Conservation (phyloP, 1,139 yeast genomes). For the Groenewaldozyma sp. region DNA sequence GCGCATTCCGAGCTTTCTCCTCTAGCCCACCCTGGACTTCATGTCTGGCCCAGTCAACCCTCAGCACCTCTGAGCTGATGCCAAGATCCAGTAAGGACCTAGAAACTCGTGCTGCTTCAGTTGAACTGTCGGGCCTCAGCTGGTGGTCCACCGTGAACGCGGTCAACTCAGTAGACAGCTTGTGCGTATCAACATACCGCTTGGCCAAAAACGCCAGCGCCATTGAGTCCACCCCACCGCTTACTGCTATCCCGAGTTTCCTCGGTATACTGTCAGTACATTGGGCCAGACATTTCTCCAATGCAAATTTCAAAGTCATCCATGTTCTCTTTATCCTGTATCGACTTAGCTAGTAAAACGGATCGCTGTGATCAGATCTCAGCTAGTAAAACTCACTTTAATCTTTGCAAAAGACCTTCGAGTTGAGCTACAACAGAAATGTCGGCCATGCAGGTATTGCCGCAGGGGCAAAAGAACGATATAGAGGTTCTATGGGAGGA, state of each 20-base stretch:
- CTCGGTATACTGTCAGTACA: constrained; percentile 11
- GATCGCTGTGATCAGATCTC: too few species aligned
- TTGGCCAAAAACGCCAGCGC: constrained; percentile 44
- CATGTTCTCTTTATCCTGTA: too few species aligned
- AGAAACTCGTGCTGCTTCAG: constrained; percentile 42
- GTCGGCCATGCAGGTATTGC: constrained; percentile 9
- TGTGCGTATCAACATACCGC: constrained; percentile 24
- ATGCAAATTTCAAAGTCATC: too few species aligned
- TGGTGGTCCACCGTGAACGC: constrained; percentile 55
- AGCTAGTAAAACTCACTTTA: too few species aligned
- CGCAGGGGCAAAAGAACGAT: constrained; percentile 36
- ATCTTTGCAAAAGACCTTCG: too few species aligned
- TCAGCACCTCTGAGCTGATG: constrained; percentile 27
- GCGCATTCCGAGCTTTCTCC: constrained; percentile 31
- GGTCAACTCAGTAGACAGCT: constrained; percentile 24
- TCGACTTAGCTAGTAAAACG: too few species aligned
- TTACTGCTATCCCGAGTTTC: constrained; percentile 39
- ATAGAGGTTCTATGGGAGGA: constrained; percentile 82
- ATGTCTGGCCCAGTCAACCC: constrained; percentile 29
- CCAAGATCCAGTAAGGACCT: constrained; percentile 19
- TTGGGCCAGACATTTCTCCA: too few species aligned
- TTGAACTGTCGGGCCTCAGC: constrained; percentile 38
- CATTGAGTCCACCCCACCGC: constrained; percentile 82
- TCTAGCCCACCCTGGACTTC: constrained; percentile 16
- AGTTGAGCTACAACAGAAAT: too few species aligned